These are phyloP conservation scores for Serendipita indica DNA, from an alignment of 768 basidiomycete species.

Conservation along the genomic window DNA sequence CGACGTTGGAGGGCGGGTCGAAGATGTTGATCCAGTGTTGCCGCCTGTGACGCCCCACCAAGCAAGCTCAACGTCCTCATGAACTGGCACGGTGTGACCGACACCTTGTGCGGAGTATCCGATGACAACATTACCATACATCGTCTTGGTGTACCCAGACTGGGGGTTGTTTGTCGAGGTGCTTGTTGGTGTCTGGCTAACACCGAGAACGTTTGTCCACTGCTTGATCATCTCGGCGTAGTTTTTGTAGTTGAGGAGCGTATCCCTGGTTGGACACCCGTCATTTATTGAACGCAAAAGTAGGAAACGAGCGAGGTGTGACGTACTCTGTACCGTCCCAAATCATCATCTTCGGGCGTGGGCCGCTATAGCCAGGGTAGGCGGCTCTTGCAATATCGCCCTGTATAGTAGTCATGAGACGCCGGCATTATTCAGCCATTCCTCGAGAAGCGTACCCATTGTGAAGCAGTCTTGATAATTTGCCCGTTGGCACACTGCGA, in stretches of 20 bases:
- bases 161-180: conserved; percentile 30
- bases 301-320: no score
- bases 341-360: conserved; percentile 35
- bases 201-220: conserved; percentile 42
- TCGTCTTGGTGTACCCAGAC: conserved; percentile 32
- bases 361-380: conserved; percentile 39
- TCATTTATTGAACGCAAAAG: no score
- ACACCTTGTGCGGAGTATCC: conserved; percentile 35
- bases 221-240: conserved; percentile 38
- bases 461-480: conserved; percentile 29
- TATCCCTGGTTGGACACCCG: no score
- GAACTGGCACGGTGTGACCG: conserved; percentile 38
- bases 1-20: neutral
- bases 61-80: conserved; percentile 31
- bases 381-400: conserved; percentile 32
- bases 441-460: conserved; percentile 31
- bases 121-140: conserved; percentile 36
- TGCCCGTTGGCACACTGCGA: conserved; percentile 31
- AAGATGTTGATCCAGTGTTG: neutral
- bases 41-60: conserved; percentile 32
- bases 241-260: conserved; percentile 36
- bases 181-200: conserved; percentile 27
- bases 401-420: conserved; percentile 15
- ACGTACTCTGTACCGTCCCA: conserved; percentile 38
- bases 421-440: neutral